These are phyloP conservation scores for Cyclostephanos tholiformis DNA, from an alignment of 108 stramenopile species.

Conservation along the genomic window DNA sequence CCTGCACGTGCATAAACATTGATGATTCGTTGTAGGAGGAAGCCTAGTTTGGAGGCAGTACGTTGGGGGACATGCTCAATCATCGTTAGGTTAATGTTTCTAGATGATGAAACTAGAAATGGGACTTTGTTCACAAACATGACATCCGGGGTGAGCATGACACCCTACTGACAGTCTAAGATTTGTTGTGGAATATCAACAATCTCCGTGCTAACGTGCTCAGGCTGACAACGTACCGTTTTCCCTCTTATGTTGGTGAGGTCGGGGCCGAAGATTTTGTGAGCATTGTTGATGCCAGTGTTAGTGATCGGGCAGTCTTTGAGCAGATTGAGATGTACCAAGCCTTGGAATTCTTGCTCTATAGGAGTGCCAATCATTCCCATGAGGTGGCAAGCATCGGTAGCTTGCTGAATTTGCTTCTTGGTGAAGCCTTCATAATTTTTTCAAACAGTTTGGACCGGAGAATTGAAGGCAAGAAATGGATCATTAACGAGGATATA, in stretches of 20 bases:
- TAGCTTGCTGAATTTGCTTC: constrained; percentile 11
- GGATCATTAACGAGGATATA: background rate
- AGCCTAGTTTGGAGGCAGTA: background rate
- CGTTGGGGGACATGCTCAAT: background rate
- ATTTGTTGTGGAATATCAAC: constrained; percentile 25
- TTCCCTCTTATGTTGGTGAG: constrained; percentile 29
- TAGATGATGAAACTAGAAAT: too few relatives aligned
- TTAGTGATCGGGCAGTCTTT: constrained; percentile 45
- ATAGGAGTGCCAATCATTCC: constrained; percentile 11
- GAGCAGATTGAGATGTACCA: constrained; percentile 20
- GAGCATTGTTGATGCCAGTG: constrained; percentile 39
- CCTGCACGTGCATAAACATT: constrained; percentile 20
- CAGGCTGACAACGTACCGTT: constrained; percentile 7
- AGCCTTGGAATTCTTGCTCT: background rate
- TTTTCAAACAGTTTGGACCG: background rate
- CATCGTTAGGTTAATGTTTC: background rate
- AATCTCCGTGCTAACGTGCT: background rate
- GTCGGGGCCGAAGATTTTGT: constrained; percentile 31
- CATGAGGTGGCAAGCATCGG: background rate
- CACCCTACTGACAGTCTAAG: constrained; percentile 21
- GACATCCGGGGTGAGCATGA: constrained; percentile 42
- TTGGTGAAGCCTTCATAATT: constrained; percentile 11
- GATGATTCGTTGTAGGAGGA: constrained; percentile 25
- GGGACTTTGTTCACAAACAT: constrained; percentile 28
- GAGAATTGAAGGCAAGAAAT: background rate